These are phyloP conservation scores for Stenocarpella maydis DNA, from an alignment of 2,329 filamentous ascomycete species.

Conservation along the genomic window DNA sequence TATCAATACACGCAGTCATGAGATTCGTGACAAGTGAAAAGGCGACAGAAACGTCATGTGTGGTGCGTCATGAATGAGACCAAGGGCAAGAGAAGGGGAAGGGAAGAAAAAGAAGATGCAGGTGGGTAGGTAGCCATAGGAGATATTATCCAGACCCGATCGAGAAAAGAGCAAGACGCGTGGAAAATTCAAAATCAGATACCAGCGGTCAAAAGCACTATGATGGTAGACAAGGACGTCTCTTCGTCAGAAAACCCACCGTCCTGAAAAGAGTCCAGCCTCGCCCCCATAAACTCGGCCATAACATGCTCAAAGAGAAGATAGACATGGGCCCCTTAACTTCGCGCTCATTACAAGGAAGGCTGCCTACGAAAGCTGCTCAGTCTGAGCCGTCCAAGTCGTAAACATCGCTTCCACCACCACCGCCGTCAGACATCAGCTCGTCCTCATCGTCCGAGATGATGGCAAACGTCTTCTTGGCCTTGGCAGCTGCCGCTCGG, in stretches of 20 bases:
- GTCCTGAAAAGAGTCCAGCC: neutral
- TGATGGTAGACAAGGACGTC: neutral
- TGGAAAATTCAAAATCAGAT: constrained; percentile 7
- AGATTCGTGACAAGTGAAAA: constrained; percentile 4
- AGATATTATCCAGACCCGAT: constrained; percentile 16
- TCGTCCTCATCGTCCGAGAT: constrained; percentile 49
- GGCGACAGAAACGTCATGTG: neutral
- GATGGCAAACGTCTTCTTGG: constrained; percentile 45
- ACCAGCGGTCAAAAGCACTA: neutral
- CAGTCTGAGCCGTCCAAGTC: constrained; percentile 46
- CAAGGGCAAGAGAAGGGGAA: neutral
- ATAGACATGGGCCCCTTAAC: neutral
- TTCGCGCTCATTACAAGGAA: neutral
- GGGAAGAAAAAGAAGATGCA: neutral
- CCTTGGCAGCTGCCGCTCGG: constrained; percentile 50
- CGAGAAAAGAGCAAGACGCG: neutral
- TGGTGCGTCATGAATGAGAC: neutral
- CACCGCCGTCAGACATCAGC: constrained; percentile 42
- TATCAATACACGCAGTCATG: constrained; percentile 18
- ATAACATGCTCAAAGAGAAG: constrained; percentile 15
- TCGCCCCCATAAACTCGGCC: constrained; percentile 1
- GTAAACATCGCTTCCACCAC: constrained; percentile 47
- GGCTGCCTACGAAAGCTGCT: neutral
- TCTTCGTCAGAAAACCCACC: neutral
- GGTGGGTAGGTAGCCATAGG: neutral